Conservation (phyloP, 2,329 filamentous ascomycete species). For the Aspergillus sojae region DNA sequence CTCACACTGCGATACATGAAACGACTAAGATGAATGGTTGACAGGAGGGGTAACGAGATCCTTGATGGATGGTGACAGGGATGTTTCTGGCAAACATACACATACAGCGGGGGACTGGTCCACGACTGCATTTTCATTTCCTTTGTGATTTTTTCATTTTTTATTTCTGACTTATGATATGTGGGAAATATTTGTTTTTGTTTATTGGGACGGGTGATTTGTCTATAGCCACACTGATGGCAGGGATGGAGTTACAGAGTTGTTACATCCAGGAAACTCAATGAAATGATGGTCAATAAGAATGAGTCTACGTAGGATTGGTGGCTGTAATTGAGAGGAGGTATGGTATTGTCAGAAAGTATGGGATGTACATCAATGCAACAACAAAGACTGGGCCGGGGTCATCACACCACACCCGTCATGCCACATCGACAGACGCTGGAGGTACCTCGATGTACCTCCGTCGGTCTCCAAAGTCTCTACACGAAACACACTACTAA, state of each 20-base stretch:
- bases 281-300: background rate
- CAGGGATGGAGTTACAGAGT: conserved; percentile 7
- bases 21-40: conserved; percentile 19
- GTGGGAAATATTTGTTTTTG: background rate
- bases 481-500: background rate
- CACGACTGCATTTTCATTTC: background rate
- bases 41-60: background rate
- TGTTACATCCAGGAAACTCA: conserved; percentile 1
- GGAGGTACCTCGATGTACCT: background rate
- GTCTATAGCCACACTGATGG: conserved; percentile 3
- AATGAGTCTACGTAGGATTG: background rate
- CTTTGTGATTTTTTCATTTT: background rate
- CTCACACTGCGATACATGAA: conserved; percentile 35
- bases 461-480: background rate
- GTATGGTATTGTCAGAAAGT: conserved; percentile 1
- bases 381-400: background rate
- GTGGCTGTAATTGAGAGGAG: background rate
- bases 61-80: background rate
- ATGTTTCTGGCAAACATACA: conserved; percentile 7
- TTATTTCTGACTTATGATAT: background rate
- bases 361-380: background rate
- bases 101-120: conserved; percentile 8
- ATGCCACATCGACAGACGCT: background rate
- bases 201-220: background rate
- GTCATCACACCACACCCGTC: background rate